These are phyloP conservation scores for Sclerotinia nivalis DNA, from an alignment of 2,329 filamentous ascomycete species.

Conservation along the genomic window DNA sequence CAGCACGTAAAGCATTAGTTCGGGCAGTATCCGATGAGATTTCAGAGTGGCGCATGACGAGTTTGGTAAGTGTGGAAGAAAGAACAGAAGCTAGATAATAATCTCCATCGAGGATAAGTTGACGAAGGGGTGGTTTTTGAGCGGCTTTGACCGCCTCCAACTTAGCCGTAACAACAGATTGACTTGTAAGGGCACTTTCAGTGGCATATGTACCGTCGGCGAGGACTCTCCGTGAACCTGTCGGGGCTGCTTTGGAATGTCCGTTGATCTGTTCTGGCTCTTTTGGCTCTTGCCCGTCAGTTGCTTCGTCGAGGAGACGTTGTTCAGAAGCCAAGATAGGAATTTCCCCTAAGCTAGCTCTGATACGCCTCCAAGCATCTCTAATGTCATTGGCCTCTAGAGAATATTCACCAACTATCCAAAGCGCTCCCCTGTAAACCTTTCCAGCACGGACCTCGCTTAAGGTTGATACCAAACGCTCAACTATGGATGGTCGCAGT, in stretches of 20 bases:
- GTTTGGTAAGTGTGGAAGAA: conserved; percentile 93
- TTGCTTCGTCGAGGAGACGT: conserved; percentile 79
- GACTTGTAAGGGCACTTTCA: conserved; percentile 91
- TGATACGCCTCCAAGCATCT: conserved; percentile 95
- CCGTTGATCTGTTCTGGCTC: conserved; percentile 73
- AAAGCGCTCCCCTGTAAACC: conserved; percentile 93
- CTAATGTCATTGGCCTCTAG: conserved; percentile 90
- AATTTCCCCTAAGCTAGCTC: conserved; percentile 91
- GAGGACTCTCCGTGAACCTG: conserved; percentile 85
- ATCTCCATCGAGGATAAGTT: conserved; percentile 94
- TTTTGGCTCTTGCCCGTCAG: conserved; percentile 65
- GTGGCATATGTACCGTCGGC: conserved; percentile 98
- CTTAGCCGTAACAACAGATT: conserved; percentile 84
- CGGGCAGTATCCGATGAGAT: conserved; percentile 83
- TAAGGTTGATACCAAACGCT: conserved; percentile 84
- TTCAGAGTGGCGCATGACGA: conserved; percentile 96
- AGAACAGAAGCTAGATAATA: conserved; percentile 95
- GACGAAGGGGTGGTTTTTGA: conserved; percentile 90
- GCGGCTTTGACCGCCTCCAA: conserved; percentile 96
- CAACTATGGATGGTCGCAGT: conserved; percentile 82
- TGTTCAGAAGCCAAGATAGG: conserved; percentile 96
- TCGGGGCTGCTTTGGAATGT: conserved; percentile 74
- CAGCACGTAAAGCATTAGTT: conserved; percentile 90
- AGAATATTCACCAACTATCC: conserved; percentile 98
- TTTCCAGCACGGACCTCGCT: conserved; percentile 94